These are phyloP conservation scores for Globisporangium cederbergense DNA, from an alignment of 352 stramenopile species.

Conservation along the genomic window DNA sequence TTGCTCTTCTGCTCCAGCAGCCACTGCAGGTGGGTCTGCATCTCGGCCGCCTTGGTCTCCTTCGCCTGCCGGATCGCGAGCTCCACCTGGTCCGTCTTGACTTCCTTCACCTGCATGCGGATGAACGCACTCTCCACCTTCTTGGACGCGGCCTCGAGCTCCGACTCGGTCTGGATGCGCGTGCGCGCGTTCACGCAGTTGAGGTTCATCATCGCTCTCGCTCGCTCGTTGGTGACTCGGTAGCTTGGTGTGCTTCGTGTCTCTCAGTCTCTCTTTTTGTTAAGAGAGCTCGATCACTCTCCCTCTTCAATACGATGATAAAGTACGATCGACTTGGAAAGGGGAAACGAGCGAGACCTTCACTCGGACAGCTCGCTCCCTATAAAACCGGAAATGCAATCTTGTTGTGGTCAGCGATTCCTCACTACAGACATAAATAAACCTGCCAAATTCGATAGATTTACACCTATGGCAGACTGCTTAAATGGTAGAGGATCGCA, in stretches of 20 bases:
- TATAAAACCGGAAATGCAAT: no score
- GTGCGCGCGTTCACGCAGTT: slow-evolving; percentile 67
- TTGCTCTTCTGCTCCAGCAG: slow-evolving; percentile 41
- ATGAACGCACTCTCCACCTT: slow-evolving; percentile 54
- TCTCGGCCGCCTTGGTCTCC: slow-evolving; percentile 32
- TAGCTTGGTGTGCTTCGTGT: no score
- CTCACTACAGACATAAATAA: no score
- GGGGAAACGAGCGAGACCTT: slow-evolving; percentile 1
- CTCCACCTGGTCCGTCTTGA: slow-evolving; percentile 32
- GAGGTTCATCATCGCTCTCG: slow-evolving; percentile 38
- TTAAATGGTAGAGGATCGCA: no score
- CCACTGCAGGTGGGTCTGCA: slow-evolving; percentile 55
- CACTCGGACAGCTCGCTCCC: no score
- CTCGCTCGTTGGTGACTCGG: no score
- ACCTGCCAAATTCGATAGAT: no score
- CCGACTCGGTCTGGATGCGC: slow-evolving; percentile 47
- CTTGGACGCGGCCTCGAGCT: slow-evolving; percentile 69
- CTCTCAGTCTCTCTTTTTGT: no score
- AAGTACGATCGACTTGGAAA: slow-evolving; percentile 12
- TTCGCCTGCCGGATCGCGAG: slow-evolving; percentile 38
- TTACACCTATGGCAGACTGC: no score
- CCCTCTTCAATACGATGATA: slow-evolving; percentile 15
- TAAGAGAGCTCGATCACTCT: neutral
- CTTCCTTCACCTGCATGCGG: slow-evolving; percentile 56
- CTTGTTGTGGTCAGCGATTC: no score